phyloP scores from a whole-genome alignment of 2,329 filamentous ascomycete species.

The Paraphaeosphaeria minitans region DNA sequence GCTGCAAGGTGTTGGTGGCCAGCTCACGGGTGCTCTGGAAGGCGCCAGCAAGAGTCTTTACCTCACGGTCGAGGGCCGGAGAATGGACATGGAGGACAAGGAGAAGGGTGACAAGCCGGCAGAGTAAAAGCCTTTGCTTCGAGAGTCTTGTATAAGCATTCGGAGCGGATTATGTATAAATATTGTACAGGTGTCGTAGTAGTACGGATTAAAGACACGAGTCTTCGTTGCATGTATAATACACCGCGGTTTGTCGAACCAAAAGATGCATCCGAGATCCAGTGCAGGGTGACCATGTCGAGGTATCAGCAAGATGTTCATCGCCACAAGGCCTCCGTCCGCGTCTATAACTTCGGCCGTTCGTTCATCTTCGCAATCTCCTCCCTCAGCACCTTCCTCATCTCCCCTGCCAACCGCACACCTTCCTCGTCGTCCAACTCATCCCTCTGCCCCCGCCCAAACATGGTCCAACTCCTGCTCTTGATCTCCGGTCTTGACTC shows the following conservation, averaged over 20 bases:
- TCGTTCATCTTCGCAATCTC: conserved; percentile 40
- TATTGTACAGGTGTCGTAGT: conserved; percentile 22
- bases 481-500: conserved; percentile 57
- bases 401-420: conserved; percentile 60
- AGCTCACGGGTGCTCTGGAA: conserved; percentile 78
- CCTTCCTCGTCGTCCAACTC: conserved; percentile 81
- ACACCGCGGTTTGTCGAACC: neutral
- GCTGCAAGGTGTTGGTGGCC: conserved; percentile 79
- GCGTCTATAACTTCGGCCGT: conserved; percentile 11
- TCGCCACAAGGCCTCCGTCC: neutral
- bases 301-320: neutral
- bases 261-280: no score
- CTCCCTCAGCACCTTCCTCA: conserved; percentile 47
- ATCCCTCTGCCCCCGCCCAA: conserved; percentile 72
- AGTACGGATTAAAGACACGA: neutral
- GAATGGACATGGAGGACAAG: conserved; percentile 80
- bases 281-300: neutral
- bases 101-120: conserved; percentile 41
- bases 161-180: conserved; percentile 20
- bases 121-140: conserved; percentile 20
- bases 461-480: conserved; percentile 77
- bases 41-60: conserved; percentile 81
- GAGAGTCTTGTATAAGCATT: conserved; percentile 13
- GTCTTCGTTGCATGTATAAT: conserved; percentile 1
- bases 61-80: conserved; percentile 83